Base-by-base conservation (phyloP, 176 grass and related monocot genomes). In the Guadua angustifolia region DNA sequence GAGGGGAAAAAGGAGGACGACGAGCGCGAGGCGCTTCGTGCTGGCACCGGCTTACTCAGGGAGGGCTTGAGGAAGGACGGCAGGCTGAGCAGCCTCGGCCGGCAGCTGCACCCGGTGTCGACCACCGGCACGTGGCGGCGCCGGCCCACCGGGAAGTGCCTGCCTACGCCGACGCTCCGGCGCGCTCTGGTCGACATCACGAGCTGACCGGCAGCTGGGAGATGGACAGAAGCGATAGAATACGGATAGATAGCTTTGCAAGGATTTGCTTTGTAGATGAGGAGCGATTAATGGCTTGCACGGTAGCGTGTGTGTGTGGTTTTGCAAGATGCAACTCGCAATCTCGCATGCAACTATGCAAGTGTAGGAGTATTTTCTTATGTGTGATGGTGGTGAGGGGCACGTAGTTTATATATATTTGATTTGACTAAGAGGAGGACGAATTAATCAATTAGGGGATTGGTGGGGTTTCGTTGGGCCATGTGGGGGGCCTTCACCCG, bases 51-150 rank as follows among this genome's bases (percentile, higher is more conserved):
- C 72, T 77, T 84, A 2, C 72, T 13, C 32, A 13, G 42, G 35
- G 24, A 56, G 10, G 83, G 70, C 75, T 21, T 77, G 78, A 90
- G 62, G 84, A 90, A 90, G 6, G 89, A 69, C 43, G 89, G 80
- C 19, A 90, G 75, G 61, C 74, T 44, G 69, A 87, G 80, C 74
- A 83, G 89, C 50, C 80, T 42, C 3, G 70, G 61, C 1, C 89
- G 89, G 89, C 89, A 90, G 43, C 80, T 64, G 85, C 89, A 90
- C 61, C 80, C 85, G 14, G 69, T 77, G 69, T 90, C 89, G 0
- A 83, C 89, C 32, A 87, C 89, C n/a, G 80, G 67, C 69, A 79
- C 84, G 85, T 90, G 77, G n/a, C 75, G 75, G 22, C 75, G 85
- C 52, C 75, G 79, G 0, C 88, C 80, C 43, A 87, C 80, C 15